Percentiles rank a stretch among this genome's conserved stretches.
These are phyloP conservation scores for Ceratobasidium sp. DNA, from an alignment of 1,284 basidiomycete genomes.

Conservation along the genomic window DNA sequence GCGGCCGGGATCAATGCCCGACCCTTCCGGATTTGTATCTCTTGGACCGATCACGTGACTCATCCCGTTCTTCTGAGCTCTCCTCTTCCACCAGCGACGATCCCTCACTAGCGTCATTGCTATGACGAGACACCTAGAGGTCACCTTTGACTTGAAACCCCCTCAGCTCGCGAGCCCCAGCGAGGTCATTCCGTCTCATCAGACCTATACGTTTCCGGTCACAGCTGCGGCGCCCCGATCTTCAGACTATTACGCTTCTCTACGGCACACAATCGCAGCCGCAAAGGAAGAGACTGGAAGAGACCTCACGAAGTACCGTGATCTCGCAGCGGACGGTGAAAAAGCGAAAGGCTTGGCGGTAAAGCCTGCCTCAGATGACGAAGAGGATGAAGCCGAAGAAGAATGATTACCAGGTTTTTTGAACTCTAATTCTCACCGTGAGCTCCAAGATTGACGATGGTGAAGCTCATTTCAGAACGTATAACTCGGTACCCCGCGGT, in stretches of 20 bases:
- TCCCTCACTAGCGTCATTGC: slow-evolving; percentile 18
- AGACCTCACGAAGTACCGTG: slow-evolving; percentile 34
- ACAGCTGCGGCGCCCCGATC: slow-evolving; percentile 5
- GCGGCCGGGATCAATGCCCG: slow-evolving; percentile 26
- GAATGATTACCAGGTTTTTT: slow-evolving; percentile 13
- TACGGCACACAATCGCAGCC: slow-evolving; percentile 22
- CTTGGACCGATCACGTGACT: slow-evolving; percentile 28
- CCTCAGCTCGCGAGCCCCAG: slow-evolving; percentile 7
- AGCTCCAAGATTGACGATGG: too few relatives aligned
- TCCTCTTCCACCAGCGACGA: slow-evolving; percentile 11
- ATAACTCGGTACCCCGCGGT: too few relatives aligned
- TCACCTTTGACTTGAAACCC: slow-evolving; percentile 20
- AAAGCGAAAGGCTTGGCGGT: slow-evolving; percentile 3
- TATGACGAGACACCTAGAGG: slow-evolving; percentile 24
- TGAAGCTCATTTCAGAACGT: too few relatives aligned
- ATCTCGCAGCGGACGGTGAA: slow-evolving; percentile 26
- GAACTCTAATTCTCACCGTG: too few relatives aligned
- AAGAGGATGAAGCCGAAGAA: slow-evolving; percentile 17
- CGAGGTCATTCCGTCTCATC: slow-evolving; percentile 14
- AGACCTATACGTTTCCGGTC: slow-evolving; percentile 37
- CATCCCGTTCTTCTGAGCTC: slow-evolving; percentile 1
- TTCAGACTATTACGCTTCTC: slow-evolving; percentile 34
- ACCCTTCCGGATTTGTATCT: slow-evolving; percentile 1
- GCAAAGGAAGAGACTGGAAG: slow-evolving; percentile 27
- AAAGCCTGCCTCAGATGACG: slow-evolving; percentile 28